phyloP scores from a whole-genome alignment of 768 basidiomycete genomes.

The Lactarius deliciosus region DNA sequence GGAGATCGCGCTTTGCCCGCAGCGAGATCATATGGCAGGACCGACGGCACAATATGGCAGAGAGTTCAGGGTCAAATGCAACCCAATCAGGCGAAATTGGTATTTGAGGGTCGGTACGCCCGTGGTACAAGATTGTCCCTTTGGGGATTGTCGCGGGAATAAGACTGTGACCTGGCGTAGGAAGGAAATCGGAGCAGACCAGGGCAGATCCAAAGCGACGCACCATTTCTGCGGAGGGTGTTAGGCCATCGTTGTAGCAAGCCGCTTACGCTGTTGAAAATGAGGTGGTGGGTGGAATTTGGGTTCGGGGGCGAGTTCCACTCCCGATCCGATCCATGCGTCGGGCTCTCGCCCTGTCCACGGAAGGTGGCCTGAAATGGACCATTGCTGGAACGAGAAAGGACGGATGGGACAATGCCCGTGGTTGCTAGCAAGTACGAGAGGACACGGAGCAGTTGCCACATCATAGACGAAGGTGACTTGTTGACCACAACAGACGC shows the following conservation, averaged over 20 bases:
- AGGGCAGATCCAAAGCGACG: background rate
- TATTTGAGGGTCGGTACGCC: slow-evolving; percentile 9
- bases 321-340: background rate
- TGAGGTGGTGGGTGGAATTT: slow-evolving; percentile 36
- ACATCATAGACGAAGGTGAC: slow-evolving; percentile 2
- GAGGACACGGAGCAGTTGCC: background rate
- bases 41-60: slow-evolving; percentile 14
- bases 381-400: slow-evolving; percentile 31
- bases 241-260: slow-evolving; percentile 44
- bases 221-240: slow-evolving; percentile 32
- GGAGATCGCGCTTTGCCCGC: slow-evolving; percentile 22
- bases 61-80: slow-evolving; percentile 28
- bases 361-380: slow-evolving; percentile 27
- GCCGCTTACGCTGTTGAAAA: slow-evolving; percentile 39
- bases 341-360: background rate
- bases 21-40: slow-evolving; percentile 18
- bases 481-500: background rate
- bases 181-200: background rate
- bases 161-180: slow-evolving; percentile 20
- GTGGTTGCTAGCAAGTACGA: background rate
- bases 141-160: slow-evolving; percentile 24
- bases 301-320: slow-evolving; percentile 31
- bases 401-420: slow-evolving; percentile 1
- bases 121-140: slow-evolving; percentile 29
- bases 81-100: slow-evolving; percentile 25